Percentiles rank a stretch among this genome's conserved stretches.
These are phyloP conservation scores for Boehmeria nivea DNA, from an alignment of 306 rosid species.

Conservation along the genomic window DNA sequence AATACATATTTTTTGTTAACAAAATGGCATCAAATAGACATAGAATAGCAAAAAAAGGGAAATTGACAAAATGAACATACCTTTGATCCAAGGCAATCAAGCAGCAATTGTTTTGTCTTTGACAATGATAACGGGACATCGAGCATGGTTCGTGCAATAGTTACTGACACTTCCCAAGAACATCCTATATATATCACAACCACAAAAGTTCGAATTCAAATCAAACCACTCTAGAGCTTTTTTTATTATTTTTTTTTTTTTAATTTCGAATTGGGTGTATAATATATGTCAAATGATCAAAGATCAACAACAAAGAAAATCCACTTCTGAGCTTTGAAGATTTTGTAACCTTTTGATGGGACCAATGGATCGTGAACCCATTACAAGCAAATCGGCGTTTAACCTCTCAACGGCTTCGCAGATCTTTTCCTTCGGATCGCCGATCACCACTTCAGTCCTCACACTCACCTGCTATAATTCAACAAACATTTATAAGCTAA, in stretches of 20 bases:
- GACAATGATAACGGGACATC: slow-evolving; percentile 65
- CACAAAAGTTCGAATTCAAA: background rate
- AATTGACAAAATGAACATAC: too few species aligned
- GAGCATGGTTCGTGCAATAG: slow-evolving; percentile 66
- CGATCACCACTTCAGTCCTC: slow-evolving; percentile 63
- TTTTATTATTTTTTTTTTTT: too few species aligned
- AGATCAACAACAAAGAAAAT: too few species aligned
- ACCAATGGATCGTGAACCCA: slow-evolving; percentile 78
- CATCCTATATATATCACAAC: slow-evolving; percentile 57
- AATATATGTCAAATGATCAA: too few species aligned
- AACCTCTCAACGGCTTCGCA: slow-evolving; percentile 62
- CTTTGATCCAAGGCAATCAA: slow-evolving; percentile 29
- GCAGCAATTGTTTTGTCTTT: slow-evolving; percentile 39
- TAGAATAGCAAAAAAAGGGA: too few species aligned
- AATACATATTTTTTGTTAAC: too few species aligned
- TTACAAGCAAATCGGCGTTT: slow-evolving; percentile 78
- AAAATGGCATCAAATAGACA: too few species aligned
- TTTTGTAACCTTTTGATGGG: slow-evolving; percentile 64
- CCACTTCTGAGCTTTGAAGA: too few species aligned
- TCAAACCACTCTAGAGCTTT: too few species aligned
- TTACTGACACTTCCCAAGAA: slow-evolving; percentile 92
- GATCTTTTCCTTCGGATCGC: slow-evolving; percentile 90
- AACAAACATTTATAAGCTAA: background rate
- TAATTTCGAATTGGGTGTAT: too few species aligned
- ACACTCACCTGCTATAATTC: slow-evolving; percentile 34